Conservation (phyloP, 495 filamentous ascomycete species). For the Xylaria palmicola region DNA sequence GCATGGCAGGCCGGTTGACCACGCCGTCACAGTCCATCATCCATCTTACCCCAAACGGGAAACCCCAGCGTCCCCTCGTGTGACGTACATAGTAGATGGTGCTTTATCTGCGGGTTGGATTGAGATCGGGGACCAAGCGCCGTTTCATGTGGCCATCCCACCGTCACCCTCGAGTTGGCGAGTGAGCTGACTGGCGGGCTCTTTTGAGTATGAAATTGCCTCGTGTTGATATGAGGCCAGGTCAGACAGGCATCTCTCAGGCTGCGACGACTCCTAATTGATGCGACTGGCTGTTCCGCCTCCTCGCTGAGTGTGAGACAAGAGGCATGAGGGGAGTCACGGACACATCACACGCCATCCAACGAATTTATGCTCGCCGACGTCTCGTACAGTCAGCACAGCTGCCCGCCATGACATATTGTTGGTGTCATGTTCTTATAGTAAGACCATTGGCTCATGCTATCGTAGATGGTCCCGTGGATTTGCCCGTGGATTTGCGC, state of each 20-base stretch:
- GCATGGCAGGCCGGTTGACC: background rate
- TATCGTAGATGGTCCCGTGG: background rate
- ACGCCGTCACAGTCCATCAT: background rate
- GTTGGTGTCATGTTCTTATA: background rate
- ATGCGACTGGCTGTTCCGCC: background rate
- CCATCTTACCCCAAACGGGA: background rate
- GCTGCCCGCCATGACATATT: background rate
- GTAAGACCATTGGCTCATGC: background rate
- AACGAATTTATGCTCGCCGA: background rate
- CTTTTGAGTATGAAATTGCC: no score
- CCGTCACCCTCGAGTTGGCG: no score
- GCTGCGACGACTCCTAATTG: background rate
- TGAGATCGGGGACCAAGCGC: background rate
- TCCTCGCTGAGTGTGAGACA: background rate
- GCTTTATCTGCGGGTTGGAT: background rate
- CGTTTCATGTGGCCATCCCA: conserved; percentile 11
- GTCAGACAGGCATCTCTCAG: no score
- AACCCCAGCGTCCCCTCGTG: conserved; percentile 2
- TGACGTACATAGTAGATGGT: no score
- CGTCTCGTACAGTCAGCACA: conserved; percentile 6
- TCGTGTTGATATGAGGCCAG: no score
- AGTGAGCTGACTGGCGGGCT: background rate
- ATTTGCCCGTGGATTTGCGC: no score
- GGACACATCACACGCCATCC: background rate
- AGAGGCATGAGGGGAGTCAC: background rate